Conservation (phyloP, 768 basidiomycete genomes). For the Suillus decipiens region DNA sequence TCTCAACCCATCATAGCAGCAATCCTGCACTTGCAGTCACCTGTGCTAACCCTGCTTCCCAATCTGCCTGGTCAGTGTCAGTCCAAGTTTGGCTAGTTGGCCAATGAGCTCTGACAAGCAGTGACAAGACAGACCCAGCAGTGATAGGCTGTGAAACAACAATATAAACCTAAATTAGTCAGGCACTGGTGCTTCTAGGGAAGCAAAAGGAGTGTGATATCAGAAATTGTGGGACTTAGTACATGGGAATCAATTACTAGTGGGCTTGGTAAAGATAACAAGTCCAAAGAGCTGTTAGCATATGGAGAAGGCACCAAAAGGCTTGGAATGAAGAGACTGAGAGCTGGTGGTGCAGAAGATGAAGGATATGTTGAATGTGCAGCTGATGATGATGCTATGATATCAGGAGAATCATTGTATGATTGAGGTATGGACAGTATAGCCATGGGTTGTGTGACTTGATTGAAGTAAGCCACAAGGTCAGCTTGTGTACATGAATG, state of each 20-base stretch:
- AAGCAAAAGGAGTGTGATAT: not conserved
- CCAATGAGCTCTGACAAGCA: not conserved
- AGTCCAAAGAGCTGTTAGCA: not conserved
- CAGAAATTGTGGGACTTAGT: constrained; percentile 5
- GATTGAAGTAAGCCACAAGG: not conserved
- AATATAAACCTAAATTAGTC: constrained; percentile 5
- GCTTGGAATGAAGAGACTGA: not conserved
- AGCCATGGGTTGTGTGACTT: not conserved
- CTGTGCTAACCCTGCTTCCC: constrained; percentile 16
- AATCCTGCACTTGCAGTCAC: constrained; percentile 37
- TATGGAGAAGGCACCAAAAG: not conserved
- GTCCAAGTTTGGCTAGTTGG: constrained; percentile 3
- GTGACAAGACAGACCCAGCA: not conserved
- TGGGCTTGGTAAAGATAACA: not conserved
- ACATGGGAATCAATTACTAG: not conserved
- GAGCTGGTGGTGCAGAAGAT: not conserved
- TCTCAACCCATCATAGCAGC: constrained; percentile 40
- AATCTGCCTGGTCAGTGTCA: constrained; percentile 1
- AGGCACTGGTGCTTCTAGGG: constrained; percentile 1
- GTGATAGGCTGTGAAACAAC: not conserved
- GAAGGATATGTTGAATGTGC: not conserved
- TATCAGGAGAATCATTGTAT: not conserved
- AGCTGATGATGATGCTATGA: not conserved
- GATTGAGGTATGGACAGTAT: not conserved
- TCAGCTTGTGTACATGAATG: no score